A percentile compares a stretch with the other conserved stretches of the same genome.
phyloP scores from a whole-genome alignment of 805 yeast species.

The Kregervanrija delftensis region DNA sequence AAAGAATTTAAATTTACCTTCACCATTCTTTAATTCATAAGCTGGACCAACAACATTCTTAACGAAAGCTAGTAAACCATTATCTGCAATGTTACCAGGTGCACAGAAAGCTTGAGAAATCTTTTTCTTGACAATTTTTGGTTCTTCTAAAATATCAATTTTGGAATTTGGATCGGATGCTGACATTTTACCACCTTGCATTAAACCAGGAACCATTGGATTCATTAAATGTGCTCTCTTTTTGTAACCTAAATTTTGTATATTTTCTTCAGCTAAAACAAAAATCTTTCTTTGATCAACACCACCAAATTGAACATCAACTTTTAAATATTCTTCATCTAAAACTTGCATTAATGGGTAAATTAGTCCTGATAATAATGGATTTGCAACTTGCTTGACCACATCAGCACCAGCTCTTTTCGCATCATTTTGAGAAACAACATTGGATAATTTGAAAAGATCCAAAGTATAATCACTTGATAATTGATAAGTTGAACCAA shows the following conservation, averaged over 20 bases:
- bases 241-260: conserved; percentile 82
- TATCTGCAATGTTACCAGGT: conserved; percentile 87
- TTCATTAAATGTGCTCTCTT: conserved; percentile 98
- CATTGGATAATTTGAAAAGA: conserved; percentile 75
- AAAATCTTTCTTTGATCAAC: conserved; percentile 98
- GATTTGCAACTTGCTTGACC: conserved; percentile 94
- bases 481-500: conserved; percentile 88
- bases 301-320: conserved; percentile 97
- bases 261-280: conserved; percentile 92
- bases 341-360: conserved; percentile 99
- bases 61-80: conserved; percentile 82
- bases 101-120: conserved; percentile 90
- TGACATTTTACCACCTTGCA: conserved; percentile 98
- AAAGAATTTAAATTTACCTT: conserved; percentile 54
- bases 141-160: conserved; percentile 87
- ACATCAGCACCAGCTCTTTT: conserved; percentile 99
- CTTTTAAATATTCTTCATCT: conserved; percentile 84
- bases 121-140: conserved; percentile 83
- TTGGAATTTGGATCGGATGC: conserved; percentile 98
- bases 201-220: conserved; percentile 96
- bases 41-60: conserved; percentile 83
- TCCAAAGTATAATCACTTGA: conserved; percentile 78
- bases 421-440: conserved; percentile 90
- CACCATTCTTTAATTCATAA: conserved; percentile 62
- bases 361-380: conserved; percentile 85